These are phyloP conservation scores for Myxozyma monticola DNA, from an alignment of 805 yeast genomes.

Conservation along the genomic window DNA sequence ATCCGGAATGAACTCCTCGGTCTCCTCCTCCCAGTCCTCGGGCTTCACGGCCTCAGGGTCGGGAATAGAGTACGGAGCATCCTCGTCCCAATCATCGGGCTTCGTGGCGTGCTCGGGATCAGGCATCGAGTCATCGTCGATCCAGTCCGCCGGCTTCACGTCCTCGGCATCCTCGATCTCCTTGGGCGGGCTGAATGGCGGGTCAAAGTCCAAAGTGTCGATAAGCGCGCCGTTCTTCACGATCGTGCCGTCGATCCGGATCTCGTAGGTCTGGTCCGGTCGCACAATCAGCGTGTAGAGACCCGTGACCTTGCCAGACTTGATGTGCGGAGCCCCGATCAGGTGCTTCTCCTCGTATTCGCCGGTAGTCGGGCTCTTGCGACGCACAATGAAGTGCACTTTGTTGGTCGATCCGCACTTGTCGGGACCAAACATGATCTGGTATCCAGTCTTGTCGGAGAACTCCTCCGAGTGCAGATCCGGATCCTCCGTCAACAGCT, in stretches of 20 bases:
- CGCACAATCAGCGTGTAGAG: conserved; percentile 76
- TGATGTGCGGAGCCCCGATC: conserved; percentile 64
- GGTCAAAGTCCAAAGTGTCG: conserved; percentile 56
- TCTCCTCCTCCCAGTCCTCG: conserved; percentile 73
- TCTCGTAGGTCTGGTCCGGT: conserved; percentile 68
- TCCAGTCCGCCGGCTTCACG: conserved; percentile 79
- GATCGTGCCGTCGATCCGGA: conserved; percentile 77
- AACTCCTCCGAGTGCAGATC: conserved; percentile 49
- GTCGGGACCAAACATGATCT: conserved; percentile 94
- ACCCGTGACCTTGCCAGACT: conserved; percentile 52
- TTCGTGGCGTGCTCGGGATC: conserved; percentile 66
- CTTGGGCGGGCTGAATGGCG: conserved; percentile 66
- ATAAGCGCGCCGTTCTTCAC: conserved; percentile 69
- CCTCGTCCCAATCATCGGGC: conserved; percentile 86
- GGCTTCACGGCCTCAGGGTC: conserved; percentile 74
- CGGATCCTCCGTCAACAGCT: conserved; percentile 55
- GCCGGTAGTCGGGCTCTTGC: conserved; percentile 56
- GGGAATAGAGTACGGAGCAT: conserved; percentile 59
- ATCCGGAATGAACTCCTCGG: conserved; percentile 59
- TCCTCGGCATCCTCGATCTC: conserved; percentile 60
- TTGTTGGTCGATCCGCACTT: conserved; percentile 79
- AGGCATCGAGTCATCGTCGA: conserved; percentile 60
- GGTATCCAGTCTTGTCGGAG: conserved; percentile 68
- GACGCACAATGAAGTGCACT: conserved; percentile 71
- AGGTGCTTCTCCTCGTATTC: conserved; percentile 69